Percentiles rank a stretch among this genome's conserved stretches.
phyloP scores from a whole-genome alignment of 2,329 filamentous ascomycete genomes.

The Penicillium sp. region DNA sequence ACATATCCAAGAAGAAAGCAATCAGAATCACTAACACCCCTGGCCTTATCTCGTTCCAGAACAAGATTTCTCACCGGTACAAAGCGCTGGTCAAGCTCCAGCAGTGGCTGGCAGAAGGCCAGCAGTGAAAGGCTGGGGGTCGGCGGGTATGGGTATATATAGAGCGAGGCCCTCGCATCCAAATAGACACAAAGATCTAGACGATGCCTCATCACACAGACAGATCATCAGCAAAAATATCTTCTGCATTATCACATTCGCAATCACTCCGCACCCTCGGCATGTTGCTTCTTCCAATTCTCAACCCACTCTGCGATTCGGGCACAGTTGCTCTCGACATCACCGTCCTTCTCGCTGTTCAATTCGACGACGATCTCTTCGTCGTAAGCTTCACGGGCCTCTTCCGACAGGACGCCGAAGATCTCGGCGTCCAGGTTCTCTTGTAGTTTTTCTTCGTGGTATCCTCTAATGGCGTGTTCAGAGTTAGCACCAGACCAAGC shows the following conservation, averaged over 20 bases:
- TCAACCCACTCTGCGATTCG: constrained; percentile 79
- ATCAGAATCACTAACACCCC: constrained; percentile 18
- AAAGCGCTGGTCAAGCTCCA: constrained; percentile 86
- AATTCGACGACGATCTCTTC: constrained; percentile 88
- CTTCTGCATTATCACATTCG: constrained; percentile 7
- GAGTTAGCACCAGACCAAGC: constrained; percentile 1
- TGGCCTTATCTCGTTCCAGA: constrained; percentile 47
- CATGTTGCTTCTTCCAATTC: constrained; percentile 69
- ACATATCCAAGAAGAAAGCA: constrained; percentile 14
- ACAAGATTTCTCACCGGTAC: constrained; percentile 86
- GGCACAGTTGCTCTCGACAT: constrained; percentile 87
- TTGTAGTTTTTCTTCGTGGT: constrained; percentile 83
- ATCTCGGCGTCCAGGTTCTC: constrained; percentile 98
- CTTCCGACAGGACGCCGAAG: constrained; percentile 90
- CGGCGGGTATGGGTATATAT: constrained; percentile 18
- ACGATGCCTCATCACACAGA: constrained; percentile 1
- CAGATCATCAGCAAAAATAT: neutral
- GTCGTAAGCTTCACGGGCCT: constrained; percentile 84
- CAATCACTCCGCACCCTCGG: constrained; percentile 27
- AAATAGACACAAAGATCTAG: constrained; percentile 4
- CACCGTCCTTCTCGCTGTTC: constrained; percentile 75
- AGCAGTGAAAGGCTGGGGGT: constrained; percentile 14
- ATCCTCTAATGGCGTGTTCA: constrained; percentile 58
- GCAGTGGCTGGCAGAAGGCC: constrained; percentile 66
- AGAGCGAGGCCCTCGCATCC: constrained; percentile 7